Evolutionary conservation across 306 rosid species (phyloP).

Genomic region (Dalbergia cochinchinensis): DNA sequence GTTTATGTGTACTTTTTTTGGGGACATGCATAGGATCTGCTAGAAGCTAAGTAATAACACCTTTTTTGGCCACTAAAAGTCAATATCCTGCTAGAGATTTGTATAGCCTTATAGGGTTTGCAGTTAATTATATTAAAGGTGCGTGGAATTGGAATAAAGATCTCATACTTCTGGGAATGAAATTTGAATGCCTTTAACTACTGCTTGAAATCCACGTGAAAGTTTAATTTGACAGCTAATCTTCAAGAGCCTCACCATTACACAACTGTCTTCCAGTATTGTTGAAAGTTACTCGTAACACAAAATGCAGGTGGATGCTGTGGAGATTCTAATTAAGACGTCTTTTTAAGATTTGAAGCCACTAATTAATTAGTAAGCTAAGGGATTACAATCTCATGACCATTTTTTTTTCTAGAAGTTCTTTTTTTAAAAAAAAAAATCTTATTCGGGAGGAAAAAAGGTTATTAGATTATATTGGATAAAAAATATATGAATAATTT

Average conservation of each 20-base stretch:
- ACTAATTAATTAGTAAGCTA: too few relatives aligned
- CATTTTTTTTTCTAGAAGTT: too few relatives aligned
- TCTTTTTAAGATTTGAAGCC: not conserved
- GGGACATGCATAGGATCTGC: not conserved
- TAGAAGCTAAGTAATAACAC: not conserved
- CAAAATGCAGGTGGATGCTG: not conserved
- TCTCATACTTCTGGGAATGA: not conserved
- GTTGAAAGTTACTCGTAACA: not conserved
- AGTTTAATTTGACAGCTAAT: slow-evolving; percentile 1
- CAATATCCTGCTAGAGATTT: not conserved
- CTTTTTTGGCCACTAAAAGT: not conserved
- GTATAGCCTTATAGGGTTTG: not conserved
- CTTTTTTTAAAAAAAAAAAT: too few relatives aligned
- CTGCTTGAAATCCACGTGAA: not conserved
- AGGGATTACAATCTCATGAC: too few relatives aligned
- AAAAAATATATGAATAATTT: too few relatives aligned
- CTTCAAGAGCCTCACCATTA: slow-evolving; percentile 8
- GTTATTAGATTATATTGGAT: too few relatives aligned
- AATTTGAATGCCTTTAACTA: not conserved
- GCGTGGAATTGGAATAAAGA: slow-evolving; percentile 6
- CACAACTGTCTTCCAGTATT: slow-evolving; percentile 33
- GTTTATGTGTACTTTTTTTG: too few relatives aligned
- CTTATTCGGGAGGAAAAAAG: too few relatives aligned
- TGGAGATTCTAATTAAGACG: not conserved
- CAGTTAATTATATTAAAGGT: not conserved